A percentile compares a stretch with the other conserved stretches of the same genome.
These are phyloP conservation scores for Glaciozyma martinii DNA, from an alignment of 768 basidiomycete genomes.

Conservation along the genomic window DNA sequence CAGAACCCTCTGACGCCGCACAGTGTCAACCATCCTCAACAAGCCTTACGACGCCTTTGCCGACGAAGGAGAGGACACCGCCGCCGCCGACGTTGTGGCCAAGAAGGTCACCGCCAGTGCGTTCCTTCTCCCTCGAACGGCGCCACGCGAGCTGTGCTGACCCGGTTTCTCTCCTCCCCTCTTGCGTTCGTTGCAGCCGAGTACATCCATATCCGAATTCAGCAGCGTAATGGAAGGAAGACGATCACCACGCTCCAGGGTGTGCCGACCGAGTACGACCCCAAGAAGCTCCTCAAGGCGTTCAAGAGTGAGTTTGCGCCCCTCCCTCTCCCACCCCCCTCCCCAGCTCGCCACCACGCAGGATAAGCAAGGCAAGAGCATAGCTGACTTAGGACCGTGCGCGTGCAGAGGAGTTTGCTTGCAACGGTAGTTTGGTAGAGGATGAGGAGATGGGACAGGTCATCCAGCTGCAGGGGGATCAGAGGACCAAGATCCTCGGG, in stretches of 20 bases:
- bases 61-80: slow-evolving; percentile 27
- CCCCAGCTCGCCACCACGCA: neutral
- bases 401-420: slow-evolving; percentile 46
- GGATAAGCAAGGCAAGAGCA: no score
- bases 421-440: slow-evolving; percentile 87
- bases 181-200: slow-evolving; percentile 36
- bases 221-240: slow-evolving; percentile 98
- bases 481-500: slow-evolving; percentile 75
- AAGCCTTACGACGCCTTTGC: slow-evolving; percentile 34
- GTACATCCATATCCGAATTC: slow-evolving; percentile 92
- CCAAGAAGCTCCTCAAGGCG: slow-evolving; percentile 94
- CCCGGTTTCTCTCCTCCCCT: neutral
- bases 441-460: slow-evolving; percentile 94
- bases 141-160: neutral
- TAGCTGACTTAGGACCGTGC: neutral
- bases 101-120: slow-evolving; percentile 20
- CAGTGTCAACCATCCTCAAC: slow-evolving; percentile 26
- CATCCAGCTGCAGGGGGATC: slow-evolving; percentile 97
- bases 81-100: slow-evolving; percentile 16
- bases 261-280: slow-evolving; percentile 87
- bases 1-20: no score
- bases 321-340: neutral
- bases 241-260: slow-evolving; percentile 96
- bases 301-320: slow-evolving; percentile 78
- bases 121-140: neutral